Base-by-base conservation (phyloP, 306 rosid species). In the Vigna hirtella region DNA sequence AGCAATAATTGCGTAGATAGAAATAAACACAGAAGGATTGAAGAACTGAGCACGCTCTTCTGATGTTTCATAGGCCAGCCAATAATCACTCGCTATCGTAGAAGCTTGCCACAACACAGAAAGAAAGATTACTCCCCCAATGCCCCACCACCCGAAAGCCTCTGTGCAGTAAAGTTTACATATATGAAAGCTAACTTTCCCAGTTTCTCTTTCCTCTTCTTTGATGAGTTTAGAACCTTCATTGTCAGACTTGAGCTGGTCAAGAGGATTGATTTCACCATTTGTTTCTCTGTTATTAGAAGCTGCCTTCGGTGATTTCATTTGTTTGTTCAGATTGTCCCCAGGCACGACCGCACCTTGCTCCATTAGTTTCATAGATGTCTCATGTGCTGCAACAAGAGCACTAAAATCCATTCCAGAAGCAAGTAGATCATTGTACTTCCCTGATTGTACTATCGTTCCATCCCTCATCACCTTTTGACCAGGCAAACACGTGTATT, bases 121-220 rank as follows among this genome's bases (percentile, higher is more conserved):
- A 26, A 93, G 76, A 47, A 78, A 20, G 75, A 93, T 1, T 49
- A 91, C 87, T 73, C 51, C 62, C 11, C 7, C 76, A 74, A 87
- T 89, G 26, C 99, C 99, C 90, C 85, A 77, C 99, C 99, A 93
- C 28, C 99, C 99, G 64, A 45, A 95, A 70, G 97, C 98, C 89
- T 93, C 98, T 1, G 99, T 95, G 89, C 91, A 89, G 75, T 93
- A 95, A 10, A 86, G 83, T 78, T 93, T 95, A 84, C 91, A 95
- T 59, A 89, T 73, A 50, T 66, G 82, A 32, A 88, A 76, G 87
- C 93, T 88, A 74, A 95, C 97, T 87, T 82, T 91, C 24, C 99
- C 99, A 6, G 95, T 88, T 76, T 93, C 99, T 72, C 90, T 87
- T 76, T 95, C 98, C 84, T 95, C 99, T 4, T 95, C 99, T 81